Conservation (phyloP, 768 basidiomycete genomes). For the Russula sp. region DNA sequence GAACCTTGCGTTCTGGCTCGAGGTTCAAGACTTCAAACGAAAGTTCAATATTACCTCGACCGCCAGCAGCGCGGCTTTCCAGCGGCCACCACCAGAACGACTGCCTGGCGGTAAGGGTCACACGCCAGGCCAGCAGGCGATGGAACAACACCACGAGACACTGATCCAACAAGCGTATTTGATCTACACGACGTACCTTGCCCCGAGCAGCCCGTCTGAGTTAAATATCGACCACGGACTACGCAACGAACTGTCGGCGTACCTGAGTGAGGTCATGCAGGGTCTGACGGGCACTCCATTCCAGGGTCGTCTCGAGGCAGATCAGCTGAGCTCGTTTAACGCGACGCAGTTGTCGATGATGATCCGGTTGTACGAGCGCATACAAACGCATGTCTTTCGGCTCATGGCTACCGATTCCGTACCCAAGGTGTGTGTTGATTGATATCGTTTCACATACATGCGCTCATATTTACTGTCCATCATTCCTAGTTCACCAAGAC, state of each 20-base stretch:
- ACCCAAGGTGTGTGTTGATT: slow-evolving; percentile 69
- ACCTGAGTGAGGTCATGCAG: slow-evolving; percentile 86
- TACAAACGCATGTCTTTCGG: slow-evolving; percentile 95
- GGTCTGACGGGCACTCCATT: slow-evolving; percentile 72
- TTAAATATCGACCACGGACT: slow-evolving; percentile 98
- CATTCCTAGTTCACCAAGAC: slow-evolving; percentile 78
- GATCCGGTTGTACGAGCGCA: slow-evolving; percentile 91
- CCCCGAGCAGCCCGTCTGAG: slow-evolving; percentile 92
- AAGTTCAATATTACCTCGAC: slow-evolving; percentile 95
- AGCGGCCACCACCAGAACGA: slow-evolving; percentile 52
- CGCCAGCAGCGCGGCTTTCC: slow-evolving; percentile 36
- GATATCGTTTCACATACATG: slow-evolving; percentile 5
- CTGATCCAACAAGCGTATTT: slow-evolving; percentile 92
- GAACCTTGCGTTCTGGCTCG: slow-evolving; percentile 95
- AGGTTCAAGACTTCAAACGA: slow-evolving; percentile 95
- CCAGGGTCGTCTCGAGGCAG: slow-evolving; percentile 77
- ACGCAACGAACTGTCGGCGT: slow-evolving; percentile 90
- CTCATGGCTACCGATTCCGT: slow-evolving; percentile 98
- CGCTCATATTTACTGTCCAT: slow-evolving; percentile 1
- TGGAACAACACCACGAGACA: slow-evolving; percentile 96
- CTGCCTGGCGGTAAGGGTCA: slow-evolving; percentile 39
- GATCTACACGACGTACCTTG: slow-evolving; percentile 93
- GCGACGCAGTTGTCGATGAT: slow-evolving; percentile 94
- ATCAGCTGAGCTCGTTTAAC: slow-evolving; percentile 79
- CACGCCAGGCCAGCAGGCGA: slow-evolving; percentile 78